Conservation (phyloP, 2,329 filamentous ascomycete species). For the Eurotiales sp. region DNA sequence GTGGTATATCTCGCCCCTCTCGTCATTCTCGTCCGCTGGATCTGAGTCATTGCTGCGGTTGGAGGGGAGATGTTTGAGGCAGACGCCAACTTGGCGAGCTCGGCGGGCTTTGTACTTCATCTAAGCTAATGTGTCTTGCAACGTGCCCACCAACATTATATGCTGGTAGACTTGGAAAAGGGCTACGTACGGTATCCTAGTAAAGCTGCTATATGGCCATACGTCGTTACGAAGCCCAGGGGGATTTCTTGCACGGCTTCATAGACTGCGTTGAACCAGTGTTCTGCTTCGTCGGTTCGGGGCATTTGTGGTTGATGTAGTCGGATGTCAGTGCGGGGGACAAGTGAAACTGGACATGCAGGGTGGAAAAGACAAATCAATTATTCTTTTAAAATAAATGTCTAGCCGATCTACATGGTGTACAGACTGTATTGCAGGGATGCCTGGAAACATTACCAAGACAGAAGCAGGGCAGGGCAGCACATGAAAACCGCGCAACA, state of each 20-base stretch:
- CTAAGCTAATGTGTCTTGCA: too few relatives aligned
- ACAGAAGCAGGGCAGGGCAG: too few relatives aligned
- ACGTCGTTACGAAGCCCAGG: slow-evolving; percentile 75
- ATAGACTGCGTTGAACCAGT: slow-evolving; percentile 65
- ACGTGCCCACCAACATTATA: too few relatives aligned
- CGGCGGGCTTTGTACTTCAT: slow-evolving; percentile 65
- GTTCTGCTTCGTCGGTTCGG: slow-evolving; percentile 46
- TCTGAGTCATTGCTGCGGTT: slow-evolving; percentile 8
- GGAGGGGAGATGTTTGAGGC: slow-evolving; percentile 75
- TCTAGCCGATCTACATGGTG: too few relatives aligned
- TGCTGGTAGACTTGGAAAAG: slow-evolving; percentile 12
- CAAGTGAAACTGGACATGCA: too few relatives aligned
- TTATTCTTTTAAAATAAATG: too few relatives aligned
- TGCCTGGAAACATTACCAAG: too few relatives aligned
- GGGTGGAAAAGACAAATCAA: too few relatives aligned
- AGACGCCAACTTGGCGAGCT: slow-evolving; percentile 81
- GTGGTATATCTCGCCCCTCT: slow-evolving; percentile 26
- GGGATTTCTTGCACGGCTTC: slow-evolving; percentile 82
- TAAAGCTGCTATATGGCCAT: slow-evolving; percentile 67
- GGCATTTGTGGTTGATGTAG: too few relatives aligned
- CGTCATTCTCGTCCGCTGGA: slow-evolving; percentile 20
- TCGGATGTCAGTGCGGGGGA: too few relatives aligned
- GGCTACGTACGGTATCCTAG: slow-evolving; percentile 55
- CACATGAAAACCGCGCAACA: slow-evolving; percentile 19
- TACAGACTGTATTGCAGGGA: too few relatives aligned